Conservation (phyloP, 768 basidiomycete species). For the Psilocybe tampanensis region DNA sequence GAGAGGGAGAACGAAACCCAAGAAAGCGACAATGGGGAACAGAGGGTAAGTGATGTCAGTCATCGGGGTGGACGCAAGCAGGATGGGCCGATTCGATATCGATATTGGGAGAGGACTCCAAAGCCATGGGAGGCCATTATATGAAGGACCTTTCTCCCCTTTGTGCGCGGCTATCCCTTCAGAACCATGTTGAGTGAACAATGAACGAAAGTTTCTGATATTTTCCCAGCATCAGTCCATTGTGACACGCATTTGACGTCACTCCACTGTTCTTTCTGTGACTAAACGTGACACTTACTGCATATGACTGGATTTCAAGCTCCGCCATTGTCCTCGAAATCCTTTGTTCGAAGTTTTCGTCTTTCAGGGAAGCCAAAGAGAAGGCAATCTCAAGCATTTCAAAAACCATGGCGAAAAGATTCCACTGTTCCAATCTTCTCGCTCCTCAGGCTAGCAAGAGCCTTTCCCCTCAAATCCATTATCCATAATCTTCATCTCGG, state of each 20-base stretch:
- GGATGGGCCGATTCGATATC: not conserved
- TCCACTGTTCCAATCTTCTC: no score
- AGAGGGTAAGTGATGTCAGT: slow-evolving; percentile 34
- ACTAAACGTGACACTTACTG: not conserved
- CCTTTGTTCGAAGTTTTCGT: no score
- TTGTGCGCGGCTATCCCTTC: not conserved
- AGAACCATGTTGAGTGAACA: not conserved
- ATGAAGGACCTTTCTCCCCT: not conserved
- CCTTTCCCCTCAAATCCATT: no score
- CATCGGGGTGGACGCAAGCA: not conserved
- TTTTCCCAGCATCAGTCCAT: not conserved
- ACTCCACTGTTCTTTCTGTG: not conserved
- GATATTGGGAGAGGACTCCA: not conserved
- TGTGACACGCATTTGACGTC: not conserved
- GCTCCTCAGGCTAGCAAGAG: no score
- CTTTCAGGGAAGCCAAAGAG: no score
- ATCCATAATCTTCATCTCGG: not conserved
- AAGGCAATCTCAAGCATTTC: not conserved
- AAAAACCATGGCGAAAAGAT: no score
- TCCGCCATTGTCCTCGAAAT: no score
- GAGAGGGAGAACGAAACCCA: slow-evolving; percentile 44
- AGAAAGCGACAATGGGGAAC: slow-evolving; percentile 42
- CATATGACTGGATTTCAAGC: no score
- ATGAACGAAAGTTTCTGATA: not conserved
- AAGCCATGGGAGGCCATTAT: not conserved